A percentile compares a stretch with the other conserved stretches of the same genome.
phyloP scores from a whole-genome alignment of 345 rosid species.

The Bretschneidera sinensis region DNA sequence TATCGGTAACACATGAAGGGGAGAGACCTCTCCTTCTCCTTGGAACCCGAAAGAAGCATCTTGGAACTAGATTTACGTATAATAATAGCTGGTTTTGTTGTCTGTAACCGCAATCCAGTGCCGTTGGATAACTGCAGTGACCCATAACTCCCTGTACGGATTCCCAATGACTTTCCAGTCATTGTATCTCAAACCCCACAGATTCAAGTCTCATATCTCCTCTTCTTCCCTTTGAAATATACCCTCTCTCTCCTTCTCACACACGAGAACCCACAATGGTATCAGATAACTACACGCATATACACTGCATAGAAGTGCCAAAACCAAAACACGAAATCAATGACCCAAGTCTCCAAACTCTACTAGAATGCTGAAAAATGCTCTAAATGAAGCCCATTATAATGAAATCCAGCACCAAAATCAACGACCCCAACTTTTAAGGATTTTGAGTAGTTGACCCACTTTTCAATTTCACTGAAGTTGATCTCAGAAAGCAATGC shows the following conservation, averaged over 20 bases:
- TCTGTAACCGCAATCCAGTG: constrained; percentile 7
- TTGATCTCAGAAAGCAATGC: constrained; percentile 1
- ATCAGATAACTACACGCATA: constrained; percentile 3
- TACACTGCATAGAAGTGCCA: constrained; percentile 10
- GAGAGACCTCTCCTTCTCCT: constrained; percentile 67
- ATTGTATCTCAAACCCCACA: constrained; percentile 54
- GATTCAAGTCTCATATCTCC: constrained; percentile 36
- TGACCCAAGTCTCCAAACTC: constrained; percentile 9
- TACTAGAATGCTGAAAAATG: neutral
- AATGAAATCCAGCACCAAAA: neutral
- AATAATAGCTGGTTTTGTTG: constrained; percentile 23
- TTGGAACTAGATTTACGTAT: constrained; percentile 36
- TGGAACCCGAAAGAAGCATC: constrained; percentile 42
- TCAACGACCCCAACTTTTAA: neutral
- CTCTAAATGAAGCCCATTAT: neutral
- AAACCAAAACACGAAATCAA: constrained; percentile 2
- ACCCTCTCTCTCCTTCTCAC: constrained; percentile 23
- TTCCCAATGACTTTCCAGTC: constrained; percentile 71
- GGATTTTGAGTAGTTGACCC: neutral
- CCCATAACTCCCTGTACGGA: constrained; percentile 60
- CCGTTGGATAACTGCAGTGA: constrained; percentile 31
- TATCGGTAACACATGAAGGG: constrained; percentile 50
- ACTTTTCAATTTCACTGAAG: constrained; percentile 9
- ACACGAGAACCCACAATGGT: constrained; percentile 19
- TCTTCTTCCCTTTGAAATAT: neutral